Evolutionary conservation across 192 early-diverging fungal genomes (phyloP).

Genomic region (Coemansia sp.): DNA sequence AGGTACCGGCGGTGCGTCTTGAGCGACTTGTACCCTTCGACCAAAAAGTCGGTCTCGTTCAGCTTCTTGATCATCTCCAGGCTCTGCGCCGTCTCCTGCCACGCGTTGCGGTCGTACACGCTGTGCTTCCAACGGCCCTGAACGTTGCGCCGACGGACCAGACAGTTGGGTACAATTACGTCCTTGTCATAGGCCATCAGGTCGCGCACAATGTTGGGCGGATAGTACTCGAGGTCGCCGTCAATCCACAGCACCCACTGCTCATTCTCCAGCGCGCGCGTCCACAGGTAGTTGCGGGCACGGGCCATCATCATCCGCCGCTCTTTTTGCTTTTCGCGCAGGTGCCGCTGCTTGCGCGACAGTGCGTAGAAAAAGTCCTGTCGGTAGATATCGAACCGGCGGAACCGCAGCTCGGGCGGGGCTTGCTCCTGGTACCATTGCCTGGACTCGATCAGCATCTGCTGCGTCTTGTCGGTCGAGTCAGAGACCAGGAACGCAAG

Average conservation of each 20-base stretch:
- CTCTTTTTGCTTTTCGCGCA: slow-evolving; percentile 54
- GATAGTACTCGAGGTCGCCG: slow-evolving; percentile 65
- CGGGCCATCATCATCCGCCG: slow-evolving; percentile 60
- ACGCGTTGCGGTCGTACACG: slow-evolving; percentile 68
- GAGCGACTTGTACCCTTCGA: slow-evolving; percentile 44
- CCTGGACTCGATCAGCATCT: slow-evolving; percentile 45
- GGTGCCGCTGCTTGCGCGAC: slow-evolving; percentile 55
- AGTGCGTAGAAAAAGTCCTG: slow-evolving; percentile 55
- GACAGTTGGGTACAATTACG: slow-evolving; percentile 63
- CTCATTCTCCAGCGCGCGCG: slow-evolving; percentile 55
- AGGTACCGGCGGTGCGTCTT: slow-evolving; percentile 44
- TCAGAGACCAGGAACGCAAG: slow-evolving; percentile 67
- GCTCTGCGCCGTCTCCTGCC: slow-evolving; percentile 61
- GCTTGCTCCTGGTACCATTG: slow-evolving; percentile 44
- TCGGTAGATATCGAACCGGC: slow-evolving; percentile 58
- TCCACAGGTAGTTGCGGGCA: slow-evolving; percentile 60
- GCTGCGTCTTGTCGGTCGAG: slow-evolving; percentile 56
- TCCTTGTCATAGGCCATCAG: slow-evolving; percentile 64
- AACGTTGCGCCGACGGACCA: slow-evolving; percentile 29
- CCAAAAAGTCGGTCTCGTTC: slow-evolving; percentile 36
- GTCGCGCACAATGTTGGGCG: slow-evolving; percentile 55
- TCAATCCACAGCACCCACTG: slow-evolving; percentile 75
- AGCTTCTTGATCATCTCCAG: slow-evolving; percentile 40
- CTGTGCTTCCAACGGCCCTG: slow-evolving; percentile 51
- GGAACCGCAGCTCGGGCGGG: slow-evolving; percentile 51